Conservation (phyloP, 352 stramenopile genomes). For the Lagenidium sp. region DNA sequence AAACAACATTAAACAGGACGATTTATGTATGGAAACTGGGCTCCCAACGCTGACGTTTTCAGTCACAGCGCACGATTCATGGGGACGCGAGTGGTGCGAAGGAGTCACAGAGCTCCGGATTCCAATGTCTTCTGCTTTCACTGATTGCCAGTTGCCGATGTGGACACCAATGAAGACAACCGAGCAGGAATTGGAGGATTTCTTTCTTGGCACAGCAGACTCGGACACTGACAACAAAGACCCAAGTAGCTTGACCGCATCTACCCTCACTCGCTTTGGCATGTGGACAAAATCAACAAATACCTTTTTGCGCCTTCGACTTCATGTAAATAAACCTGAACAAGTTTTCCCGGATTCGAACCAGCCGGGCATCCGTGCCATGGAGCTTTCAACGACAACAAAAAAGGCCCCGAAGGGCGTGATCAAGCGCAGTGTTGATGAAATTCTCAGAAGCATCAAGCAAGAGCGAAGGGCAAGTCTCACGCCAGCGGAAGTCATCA, state of each 20-base stretch:
- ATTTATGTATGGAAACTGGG: not conserved
- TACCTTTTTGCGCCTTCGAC: slow-evolving; percentile 29
- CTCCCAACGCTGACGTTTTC: slow-evolving; percentile 8
- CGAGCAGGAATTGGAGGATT: slow-evolving; percentile 42
- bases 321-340: slow-evolving; percentile 5
- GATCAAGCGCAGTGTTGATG: slow-evolving; percentile 66
- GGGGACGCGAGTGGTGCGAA: slow-evolving; percentile 25
- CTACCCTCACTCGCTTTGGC: no score
- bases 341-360: not conserved
- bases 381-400: not conserved
- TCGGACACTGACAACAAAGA: not conserved
- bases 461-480: slow-evolving; percentile 19
- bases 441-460: slow-evolving; percentile 51
- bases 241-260: no score
- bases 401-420: slow-evolving; percentile 6
- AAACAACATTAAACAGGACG: not conserved
- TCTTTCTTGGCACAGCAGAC: slow-evolving; percentile 43
- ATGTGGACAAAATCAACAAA: slow-evolving; percentile 25
- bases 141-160: slow-evolving; percentile 28
- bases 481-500: slow-evolving; percentile 10
- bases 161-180: slow-evolving; percentile 22
- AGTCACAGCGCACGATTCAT: slow-evolving; percentile 40
- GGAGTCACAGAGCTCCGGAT: slow-evolving; percentile 30
- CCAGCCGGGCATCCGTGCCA: not conserved
- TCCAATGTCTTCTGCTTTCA: slow-evolving; percentile 12